Evolutionary conservation across 2,329 filamentous ascomycete species (phyloP).

Genomic region (Aspergillus ochraceus): DNA sequence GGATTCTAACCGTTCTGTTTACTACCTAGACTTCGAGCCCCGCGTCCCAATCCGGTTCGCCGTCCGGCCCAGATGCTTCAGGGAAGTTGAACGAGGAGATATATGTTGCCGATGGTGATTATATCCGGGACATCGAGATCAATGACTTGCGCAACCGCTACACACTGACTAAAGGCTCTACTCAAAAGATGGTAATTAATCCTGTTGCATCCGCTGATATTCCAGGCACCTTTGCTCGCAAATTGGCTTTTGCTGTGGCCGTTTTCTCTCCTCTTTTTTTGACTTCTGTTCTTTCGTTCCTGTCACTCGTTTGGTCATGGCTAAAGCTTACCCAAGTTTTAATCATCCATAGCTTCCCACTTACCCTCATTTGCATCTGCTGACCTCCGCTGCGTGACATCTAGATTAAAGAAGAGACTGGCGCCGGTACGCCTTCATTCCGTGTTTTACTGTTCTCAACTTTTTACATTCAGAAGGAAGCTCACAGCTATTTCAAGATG

Average conservation of each 20-base stretch:
- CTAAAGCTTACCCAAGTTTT: constrained; percentile 69
- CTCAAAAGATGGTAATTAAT: constrained; percentile 99
- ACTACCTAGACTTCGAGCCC: constrained; percentile 47
- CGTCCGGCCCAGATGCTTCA: constrained; percentile 47
- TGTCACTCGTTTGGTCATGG: constrained; percentile 53
- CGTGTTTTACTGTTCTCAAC: constrained; percentile 46
- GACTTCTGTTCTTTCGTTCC: constrained; percentile 27
- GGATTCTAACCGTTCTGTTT: not conserved
- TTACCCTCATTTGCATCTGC: constrained; percentile 81
- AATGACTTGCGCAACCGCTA: constrained; percentile 97
- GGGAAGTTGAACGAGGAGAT: constrained; percentile 78
- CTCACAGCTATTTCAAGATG: constrained; percentile 77
- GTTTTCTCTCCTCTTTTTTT: constrained; percentile 34
- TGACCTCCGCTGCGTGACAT: constrained; percentile 85
- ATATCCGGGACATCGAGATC: constrained; percentile 98
- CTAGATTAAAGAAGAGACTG: constrained; percentile 99
- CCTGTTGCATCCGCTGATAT: constrained; percentile 69
- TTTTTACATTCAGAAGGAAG: constrained; percentile 54
- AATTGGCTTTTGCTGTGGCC: constrained; percentile 39
- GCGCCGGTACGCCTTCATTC: constrained; percentile 83
- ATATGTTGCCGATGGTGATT: constrained; percentile 95
- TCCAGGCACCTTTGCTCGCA: constrained; percentile 45
- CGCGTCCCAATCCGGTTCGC: constrained; percentile 56
- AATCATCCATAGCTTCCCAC: constrained; percentile 55
- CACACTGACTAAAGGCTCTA: constrained; percentile 92